Evolutionary conservation across 2,329 filamentous ascomycete genomes (phyloP).

Genomic region (Apiospora pterosperma): DNA sequence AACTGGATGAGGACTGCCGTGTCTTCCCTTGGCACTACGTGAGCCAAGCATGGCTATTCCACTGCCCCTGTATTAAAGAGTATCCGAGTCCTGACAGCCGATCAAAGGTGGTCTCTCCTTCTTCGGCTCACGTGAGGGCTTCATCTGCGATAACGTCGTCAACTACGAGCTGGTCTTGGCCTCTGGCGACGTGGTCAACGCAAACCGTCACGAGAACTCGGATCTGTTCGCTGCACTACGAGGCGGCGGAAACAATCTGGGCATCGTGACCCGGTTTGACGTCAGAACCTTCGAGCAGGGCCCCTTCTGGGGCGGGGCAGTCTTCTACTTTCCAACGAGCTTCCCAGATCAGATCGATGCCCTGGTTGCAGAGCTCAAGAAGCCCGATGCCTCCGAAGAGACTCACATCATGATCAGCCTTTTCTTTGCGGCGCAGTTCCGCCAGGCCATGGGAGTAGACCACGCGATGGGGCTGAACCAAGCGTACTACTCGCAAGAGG

Average conservation of each 20-base stretch:
- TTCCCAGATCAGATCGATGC: slow-evolving; percentile 4
- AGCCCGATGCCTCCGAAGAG: background rate
- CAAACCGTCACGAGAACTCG: slow-evolving; percentile 28
- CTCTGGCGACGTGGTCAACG: slow-evolving; percentile 36
- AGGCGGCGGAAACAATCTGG: slow-evolving; percentile 43
- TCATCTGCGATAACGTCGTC: slow-evolving; percentile 40
- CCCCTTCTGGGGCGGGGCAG: slow-evolving; percentile 8
- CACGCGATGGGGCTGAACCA: slow-evolving; percentile 9
- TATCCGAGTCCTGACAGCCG: too few species aligned
- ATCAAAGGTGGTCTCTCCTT: slow-evolving; percentile 18
- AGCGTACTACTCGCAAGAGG: slow-evolving; percentile 8
- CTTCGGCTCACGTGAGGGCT: slow-evolving; percentile 30
- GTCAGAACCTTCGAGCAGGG: background rate
- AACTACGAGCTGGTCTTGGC: slow-evolving; percentile 41
- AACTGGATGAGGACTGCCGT: background rate
- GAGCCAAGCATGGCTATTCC: slow-evolving; percentile 3
- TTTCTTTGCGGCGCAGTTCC: background rate
- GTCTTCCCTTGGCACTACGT: slow-evolving; percentile 5
- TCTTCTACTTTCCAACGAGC: background rate
- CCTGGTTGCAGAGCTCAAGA: background rate
- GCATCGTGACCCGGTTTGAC: slow-evolving; percentile 28
- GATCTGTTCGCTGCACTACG: slow-evolving; percentile 42
- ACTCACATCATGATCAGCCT: background rate
- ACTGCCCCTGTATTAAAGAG: background rate
- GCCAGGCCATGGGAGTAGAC: background rate